phyloP scores from a whole-genome alignment of 2,329 filamentous ascomycete species.

The Talaromyces sp. region DNA sequence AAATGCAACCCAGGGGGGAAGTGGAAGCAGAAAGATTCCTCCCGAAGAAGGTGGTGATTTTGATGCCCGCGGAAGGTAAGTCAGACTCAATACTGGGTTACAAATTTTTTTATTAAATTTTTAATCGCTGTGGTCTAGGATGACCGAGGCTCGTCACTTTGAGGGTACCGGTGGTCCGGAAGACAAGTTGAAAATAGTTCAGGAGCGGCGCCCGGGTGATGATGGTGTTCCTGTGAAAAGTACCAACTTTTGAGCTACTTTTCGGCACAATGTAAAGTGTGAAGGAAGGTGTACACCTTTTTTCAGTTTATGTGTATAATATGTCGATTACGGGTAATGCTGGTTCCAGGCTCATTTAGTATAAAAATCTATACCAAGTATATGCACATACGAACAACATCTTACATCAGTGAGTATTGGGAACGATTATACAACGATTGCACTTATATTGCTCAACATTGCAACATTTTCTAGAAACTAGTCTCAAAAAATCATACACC shows the following conservation, averaged over 20 bases:
- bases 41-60: slow-evolving; percentile 36
- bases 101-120: not conserved
- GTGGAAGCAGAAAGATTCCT: slow-evolving; percentile 35
- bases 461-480: not conserved
- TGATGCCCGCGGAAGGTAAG: slow-evolving; percentile 34
- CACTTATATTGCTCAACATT: not conserved
- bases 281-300: not conserved
- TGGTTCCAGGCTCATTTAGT: not conserved
- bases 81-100: slow-evolving; percentile 9
- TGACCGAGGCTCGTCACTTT: slow-evolving; percentile 31
- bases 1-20: slow-evolving; percentile 26
- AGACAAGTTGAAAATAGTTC: slow-evolving; percentile 23
- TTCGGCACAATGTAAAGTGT: not conserved
- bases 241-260: slow-evolving; percentile 1
- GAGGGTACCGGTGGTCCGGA: slow-evolving; percentile 31
- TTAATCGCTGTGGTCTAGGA: slow-evolving; percentile 14
- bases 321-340: not conserved
- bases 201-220: slow-evolving; percentile 15
- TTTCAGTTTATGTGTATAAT: not conserved
- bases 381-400: not conserved
- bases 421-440: not conserved
- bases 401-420: not conserved
- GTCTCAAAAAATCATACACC: not conserved
- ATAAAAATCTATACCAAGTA: not conserved
- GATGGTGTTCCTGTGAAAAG: slow-evolving; percentile 11